phyloP scores from a whole-genome alignment of 192 early-diverging fungal species.

The Backusella luteola region DNA sequence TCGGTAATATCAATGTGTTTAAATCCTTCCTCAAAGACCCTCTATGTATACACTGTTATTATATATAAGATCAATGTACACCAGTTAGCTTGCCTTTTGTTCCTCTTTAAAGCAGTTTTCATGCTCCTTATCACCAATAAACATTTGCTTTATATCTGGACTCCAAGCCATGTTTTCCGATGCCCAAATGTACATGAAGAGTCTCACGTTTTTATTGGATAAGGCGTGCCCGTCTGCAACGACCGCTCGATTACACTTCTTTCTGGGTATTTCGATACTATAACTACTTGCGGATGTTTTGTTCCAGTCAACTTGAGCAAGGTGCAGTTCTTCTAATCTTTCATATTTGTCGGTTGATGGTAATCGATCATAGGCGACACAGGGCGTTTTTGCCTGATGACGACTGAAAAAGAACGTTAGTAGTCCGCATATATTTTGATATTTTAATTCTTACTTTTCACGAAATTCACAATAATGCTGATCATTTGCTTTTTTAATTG shows the following conservation, averaged over 20 bases:
- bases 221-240: not conserved
- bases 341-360: constrained; percentile 10
- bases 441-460: not conserved
- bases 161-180: constrained; percentile 7
- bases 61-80: too few species aligned
- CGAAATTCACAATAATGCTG: not conserved
- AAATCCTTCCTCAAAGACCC: not conserved
- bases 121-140: not conserved
- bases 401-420: not conserved
- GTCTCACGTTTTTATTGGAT: not conserved
- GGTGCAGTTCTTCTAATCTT: constrained; percentile 1
- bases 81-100: not conserved
- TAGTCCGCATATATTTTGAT: too few species aligned
- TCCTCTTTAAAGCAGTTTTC: not conserved
- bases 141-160: not conserved
- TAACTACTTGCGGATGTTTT: not conserved
- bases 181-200: constrained; percentile 8
- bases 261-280: constrained; percentile 5
- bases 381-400: not conserved
- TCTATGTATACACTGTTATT: constrained; percentile 1
- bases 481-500: constrained; percentile 12
- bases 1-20: constrained; percentile 21
- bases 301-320: not conserved
- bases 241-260: not conserved
- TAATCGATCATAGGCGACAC: constrained; percentile 11